Percentiles rank a stretch among this genome's conserved stretches.
phyloP scores from a whole-genome alignment of 768 basidiomycete species.

The Phaeotremella skinneri region DNA sequence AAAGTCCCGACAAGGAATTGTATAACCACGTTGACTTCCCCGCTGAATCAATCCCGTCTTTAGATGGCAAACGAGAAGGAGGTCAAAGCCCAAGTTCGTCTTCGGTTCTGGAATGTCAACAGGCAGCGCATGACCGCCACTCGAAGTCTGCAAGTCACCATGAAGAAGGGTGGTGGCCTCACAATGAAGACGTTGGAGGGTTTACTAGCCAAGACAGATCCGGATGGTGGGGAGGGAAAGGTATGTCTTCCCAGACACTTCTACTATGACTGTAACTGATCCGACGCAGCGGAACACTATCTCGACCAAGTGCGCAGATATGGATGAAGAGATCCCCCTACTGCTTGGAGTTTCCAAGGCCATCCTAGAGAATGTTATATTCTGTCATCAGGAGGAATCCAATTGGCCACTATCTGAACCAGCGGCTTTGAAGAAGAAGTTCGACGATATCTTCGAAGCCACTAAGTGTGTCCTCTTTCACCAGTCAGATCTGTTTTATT shows the following conservation, averaged over 20 bases:
- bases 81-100: conserved; percentile 95
- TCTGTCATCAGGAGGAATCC: conserved; percentile 98
- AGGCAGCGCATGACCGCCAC: conserved; percentile 85
- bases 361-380: conserved; percentile 98
- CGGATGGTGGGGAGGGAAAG: conserved; percentile 67
- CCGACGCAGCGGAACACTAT: conserved; percentile 70
- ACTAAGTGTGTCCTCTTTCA: conserved; percentile 63
- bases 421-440: conserved; percentile 90
- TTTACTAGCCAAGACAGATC: conserved; percentile 72
- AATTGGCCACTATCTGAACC: conserved; percentile 97
- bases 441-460: conserved; percentile 99
- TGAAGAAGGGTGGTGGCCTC: conserved; percentile 81
- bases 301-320: conserved; percentile 95
- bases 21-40: neutral
- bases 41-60: neutral
- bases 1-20: neutral
- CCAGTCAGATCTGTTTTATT: conserved; percentile 3
- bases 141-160: conserved; percentile 84
- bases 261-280: neutral
- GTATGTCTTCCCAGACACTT: conserved; percentile 55
- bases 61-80: conserved; percentile 97
- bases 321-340: conserved; percentile 90
- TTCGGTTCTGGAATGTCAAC: conserved; percentile 87
- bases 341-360: conserved; percentile 93
- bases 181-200: conserved; percentile 98